Base-by-base conservation (phyloP, 768 basidiomycete genomes). In the Tricholomella constricta region DNA sequence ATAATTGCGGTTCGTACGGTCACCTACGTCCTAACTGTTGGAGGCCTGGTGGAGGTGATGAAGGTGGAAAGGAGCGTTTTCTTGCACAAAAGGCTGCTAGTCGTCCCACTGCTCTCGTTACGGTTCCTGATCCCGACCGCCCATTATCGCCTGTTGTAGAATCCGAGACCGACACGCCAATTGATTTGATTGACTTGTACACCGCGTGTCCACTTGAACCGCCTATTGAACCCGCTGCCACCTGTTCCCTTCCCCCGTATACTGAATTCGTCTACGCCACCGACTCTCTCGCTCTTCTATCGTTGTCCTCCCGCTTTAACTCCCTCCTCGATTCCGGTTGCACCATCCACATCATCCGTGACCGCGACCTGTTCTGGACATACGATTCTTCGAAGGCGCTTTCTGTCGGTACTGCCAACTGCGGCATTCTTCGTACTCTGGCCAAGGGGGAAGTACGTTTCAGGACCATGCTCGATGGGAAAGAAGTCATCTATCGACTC, bases 291-390 rank as follows among this genome's bases (percentile, higher is more conserved):
- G 36, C 37, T 6, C 25, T 55, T 6, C 42, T 45, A 4, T 48
- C 47, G 4, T 17, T 52, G 20, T 3, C 32, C 22, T 19, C 8
- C 3, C 14, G 20, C 2, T 58, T 48, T 29, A 51, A 57, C 25
- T 35, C 53, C 15, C 26, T 62, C n/a, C 48, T 65, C 1, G 63
- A 69, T 27, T 66, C 62, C 8, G 68, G 66, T 0, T 61, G 56
- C 19, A 62, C 54, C 0, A 44, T 58, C 8, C 64, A 66, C 20
- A 52, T 68, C 12, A 47, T 68, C 25, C 9, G 25, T 1, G 59
- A 66, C 26, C 23, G 44, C 0, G 10, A 26, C 0, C 15, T 45
- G 4, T 68, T 69, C 34, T 59, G 53, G 32, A 25, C 55, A 0
- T 68, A 62, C 20, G 22, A 61, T 23, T 10, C 26, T 0, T 27